phyloP scores from a whole-genome alignment of 306 rosid genomes.

The Cucurbita moschata region DNA sequence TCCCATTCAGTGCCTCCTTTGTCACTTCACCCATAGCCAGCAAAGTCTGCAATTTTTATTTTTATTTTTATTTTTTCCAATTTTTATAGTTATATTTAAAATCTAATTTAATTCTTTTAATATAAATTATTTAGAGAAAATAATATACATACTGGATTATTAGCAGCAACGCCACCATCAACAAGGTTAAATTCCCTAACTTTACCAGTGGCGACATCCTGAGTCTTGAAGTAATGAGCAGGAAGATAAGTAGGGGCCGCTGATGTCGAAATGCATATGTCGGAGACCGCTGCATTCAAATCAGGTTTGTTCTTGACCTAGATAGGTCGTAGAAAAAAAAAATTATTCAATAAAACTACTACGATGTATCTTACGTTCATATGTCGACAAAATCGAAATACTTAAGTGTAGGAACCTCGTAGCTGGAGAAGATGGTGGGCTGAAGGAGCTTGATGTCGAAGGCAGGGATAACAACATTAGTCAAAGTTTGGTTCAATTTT shows the following conservation, averaged over 20 bases:
- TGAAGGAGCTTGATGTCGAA: conserved; percentile 41
- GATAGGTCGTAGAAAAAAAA: neutral
- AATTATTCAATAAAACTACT: no score
- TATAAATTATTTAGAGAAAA: no score
- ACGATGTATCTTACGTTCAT: no score
- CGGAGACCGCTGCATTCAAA: conserved; percentile 24
- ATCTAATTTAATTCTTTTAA: no score
- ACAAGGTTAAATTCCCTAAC: conserved; percentile 33
- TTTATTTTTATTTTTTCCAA: no score
- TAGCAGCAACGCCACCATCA: conserved; percentile 64
- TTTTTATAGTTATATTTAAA: no score
- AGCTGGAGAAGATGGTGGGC: conserved; percentile 48
- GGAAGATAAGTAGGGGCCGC: conserved; percentile 78
- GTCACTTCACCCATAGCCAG: conserved; percentile 41
- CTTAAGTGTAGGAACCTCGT: conserved; percentile 18
- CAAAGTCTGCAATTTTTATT: conserved; percentile 19
- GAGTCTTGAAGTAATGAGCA: conserved; percentile 39
- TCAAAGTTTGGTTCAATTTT: conserved; percentile 39
- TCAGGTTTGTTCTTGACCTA: conserved; percentile 23
- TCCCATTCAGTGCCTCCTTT: conserved; percentile 12
- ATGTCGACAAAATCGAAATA: no score
- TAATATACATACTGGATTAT: conserved; percentile 37
- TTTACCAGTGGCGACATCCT: neutral
- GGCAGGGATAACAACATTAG: conserved; percentile 53
- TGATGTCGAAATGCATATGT: conserved; percentile 53